Conservation (phyloP, 2,329 filamentous ascomycete genomes). For the Blastomyces emzantsi region DNA sequence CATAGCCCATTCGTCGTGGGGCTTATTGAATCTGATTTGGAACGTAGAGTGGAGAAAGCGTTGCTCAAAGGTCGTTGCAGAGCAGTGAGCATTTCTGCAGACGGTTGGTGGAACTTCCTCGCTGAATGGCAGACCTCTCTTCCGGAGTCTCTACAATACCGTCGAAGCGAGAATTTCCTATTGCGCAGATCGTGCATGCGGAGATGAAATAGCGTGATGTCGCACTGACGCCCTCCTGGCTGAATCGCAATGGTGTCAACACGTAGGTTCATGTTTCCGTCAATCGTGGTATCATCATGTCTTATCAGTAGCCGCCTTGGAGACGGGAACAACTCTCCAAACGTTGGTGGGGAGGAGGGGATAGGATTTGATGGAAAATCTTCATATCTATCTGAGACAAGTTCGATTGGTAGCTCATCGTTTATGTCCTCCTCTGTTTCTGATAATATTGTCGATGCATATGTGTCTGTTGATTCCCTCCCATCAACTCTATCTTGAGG, state of each 20-base stretch:
- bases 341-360: constrained; percentile 71
- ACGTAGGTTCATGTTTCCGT: constrained; percentile 95
- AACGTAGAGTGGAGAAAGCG: constrained; percentile 47
- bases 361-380: constrained; percentile 57
- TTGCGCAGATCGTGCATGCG: constrained; percentile 86
- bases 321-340: constrained; percentile 79
- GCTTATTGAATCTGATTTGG: constrained; percentile 46
- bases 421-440: constrained; percentile 40
- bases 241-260: constrained; percentile 65
- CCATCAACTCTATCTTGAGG: constrained; percentile 21
- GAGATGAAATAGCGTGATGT: constrained; percentile 78
- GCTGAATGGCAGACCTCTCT: constrained; percentile 84
- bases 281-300: constrained; percentile 80
- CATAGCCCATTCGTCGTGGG: constrained; percentile 38
- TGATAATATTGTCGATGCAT: constrained; percentile 62
- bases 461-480: constrained; percentile 64
- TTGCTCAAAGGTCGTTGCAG: constrained; percentile 53
- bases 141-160: constrained; percentile 87
- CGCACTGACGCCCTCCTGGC: constrained; percentile 47
- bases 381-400: constrained; percentile 45
- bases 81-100: constrained; percentile 42
- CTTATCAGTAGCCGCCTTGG: constrained; percentile 69
- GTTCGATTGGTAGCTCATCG: constrained; percentile 45
- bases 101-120: constrained; percentile 55
- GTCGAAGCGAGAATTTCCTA: constrained; percentile 79